Conservation (phyloP, 2,329 filamentous ascomycete genomes). For the Leptographium flavum region DNA sequence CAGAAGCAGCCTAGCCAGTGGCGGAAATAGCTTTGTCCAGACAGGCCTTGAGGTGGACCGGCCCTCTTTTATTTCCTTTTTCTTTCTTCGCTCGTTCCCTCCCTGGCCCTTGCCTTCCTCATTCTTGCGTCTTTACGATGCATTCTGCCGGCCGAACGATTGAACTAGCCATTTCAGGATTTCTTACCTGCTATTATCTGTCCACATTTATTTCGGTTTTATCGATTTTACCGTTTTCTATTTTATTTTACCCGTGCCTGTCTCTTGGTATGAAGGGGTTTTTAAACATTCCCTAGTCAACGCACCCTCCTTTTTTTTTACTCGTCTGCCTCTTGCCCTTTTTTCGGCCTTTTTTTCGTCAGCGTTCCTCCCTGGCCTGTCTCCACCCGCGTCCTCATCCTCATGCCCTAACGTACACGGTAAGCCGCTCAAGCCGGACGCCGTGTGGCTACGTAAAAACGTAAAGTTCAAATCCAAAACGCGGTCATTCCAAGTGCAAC, state of each 20-base stretch:
- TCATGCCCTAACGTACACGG: background rate
- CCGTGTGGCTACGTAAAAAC: background rate
- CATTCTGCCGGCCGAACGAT: background rate
- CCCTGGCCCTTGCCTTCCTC: background rate
- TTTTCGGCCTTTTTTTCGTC: background rate
- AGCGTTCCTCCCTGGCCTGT: background rate
- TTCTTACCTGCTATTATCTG: too few species aligned
- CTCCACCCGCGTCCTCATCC: background rate
- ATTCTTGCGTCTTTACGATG: background rate
- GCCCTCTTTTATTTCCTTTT: constrained; percentile 1
- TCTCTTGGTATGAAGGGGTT: background rate
- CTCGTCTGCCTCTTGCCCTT: too few species aligned
- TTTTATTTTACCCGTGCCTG: background rate
- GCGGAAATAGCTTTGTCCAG: background rate
- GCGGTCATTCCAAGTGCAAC: background rate
- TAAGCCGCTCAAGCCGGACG: background rate
- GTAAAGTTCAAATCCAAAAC: background rate
- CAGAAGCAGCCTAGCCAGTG: background rate
- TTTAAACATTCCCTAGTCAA: background rate
- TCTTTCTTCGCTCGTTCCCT: too few species aligned
- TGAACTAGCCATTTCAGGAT: background rate
- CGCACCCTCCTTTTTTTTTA: background rate
- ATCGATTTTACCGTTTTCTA: background rate
- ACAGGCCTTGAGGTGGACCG: constrained; percentile 1
- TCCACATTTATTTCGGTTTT: background rate